Percentiles rank a stretch among this genome's conserved stretches.
phyloP scores from a whole-genome alignment of 768 basidiomycete genomes.

The Pilatotrama ljubarskyi region DNA sequence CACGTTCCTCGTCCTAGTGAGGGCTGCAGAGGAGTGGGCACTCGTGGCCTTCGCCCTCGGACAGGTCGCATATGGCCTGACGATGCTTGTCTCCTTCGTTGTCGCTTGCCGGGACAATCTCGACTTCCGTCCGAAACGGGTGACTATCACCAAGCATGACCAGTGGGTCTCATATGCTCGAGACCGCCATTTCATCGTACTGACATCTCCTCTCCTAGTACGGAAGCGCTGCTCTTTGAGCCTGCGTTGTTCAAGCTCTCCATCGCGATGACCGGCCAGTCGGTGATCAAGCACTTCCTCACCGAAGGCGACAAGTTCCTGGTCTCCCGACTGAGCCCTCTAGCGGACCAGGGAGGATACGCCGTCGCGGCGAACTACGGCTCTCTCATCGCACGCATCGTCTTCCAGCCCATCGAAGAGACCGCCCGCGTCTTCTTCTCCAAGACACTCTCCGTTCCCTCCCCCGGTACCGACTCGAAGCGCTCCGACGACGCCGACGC shows the following conservation, averaged over 20 bases:
- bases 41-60: slow-evolving; percentile 86
- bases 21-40: slow-evolving; percentile 45
- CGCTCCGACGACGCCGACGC: no score
- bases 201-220: slow-evolving; percentile 17
- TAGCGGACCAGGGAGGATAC: slow-evolving; percentile 91
- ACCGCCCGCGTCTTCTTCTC: slow-evolving; percentile 89
- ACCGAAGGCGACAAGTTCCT: slow-evolving; percentile 95
- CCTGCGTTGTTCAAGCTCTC: slow-evolving; percentile 59
- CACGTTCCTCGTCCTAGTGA: slow-evolving; percentile 66
- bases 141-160: slow-evolving; percentile 24
- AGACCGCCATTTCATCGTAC: neutral
- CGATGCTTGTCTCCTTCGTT: slow-evolving; percentile 59
- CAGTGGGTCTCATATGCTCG: slow-evolving; percentile 31
- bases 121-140: slow-evolving; percentile 24
- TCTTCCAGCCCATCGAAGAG: slow-evolving; percentile 97
- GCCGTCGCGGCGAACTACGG: slow-evolving; percentile 97
- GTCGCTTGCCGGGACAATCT: slow-evolving; percentile 23
- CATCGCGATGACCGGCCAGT: slow-evolving; percentile 84
- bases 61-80: slow-evolving; percentile 71
- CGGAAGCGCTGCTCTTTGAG: slow-evolving; percentile 42
- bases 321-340: slow-evolving; percentile 78
- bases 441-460: slow-evolving; percentile 44
- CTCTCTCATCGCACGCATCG: slow-evolving; percentile 89
- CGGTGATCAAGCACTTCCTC: slow-evolving; percentile 88
- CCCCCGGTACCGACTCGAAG: neutral